Base-by-base conservation (phyloP, 768 basidiomycete genomes). In the Rhizopogon sp. region DNA sequence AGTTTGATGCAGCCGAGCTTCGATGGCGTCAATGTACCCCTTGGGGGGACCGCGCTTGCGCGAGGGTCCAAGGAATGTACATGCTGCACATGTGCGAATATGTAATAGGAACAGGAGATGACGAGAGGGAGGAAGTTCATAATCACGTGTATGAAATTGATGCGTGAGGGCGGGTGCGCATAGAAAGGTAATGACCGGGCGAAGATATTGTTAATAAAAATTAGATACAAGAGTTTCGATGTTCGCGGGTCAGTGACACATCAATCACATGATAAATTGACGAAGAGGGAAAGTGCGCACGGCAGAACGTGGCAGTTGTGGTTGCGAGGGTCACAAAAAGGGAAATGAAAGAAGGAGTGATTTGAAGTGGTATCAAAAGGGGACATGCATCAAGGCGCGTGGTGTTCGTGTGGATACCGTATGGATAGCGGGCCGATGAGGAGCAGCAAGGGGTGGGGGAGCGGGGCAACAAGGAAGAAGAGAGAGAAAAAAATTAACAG, bases 1-100 rank as follows among this genome's bases (percentile, higher is more conserved):
- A 16, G 92, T 90, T 65, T 95, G 90, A 61, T 96, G 93, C 5
- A 96, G 74, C 13, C 91, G 83, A 13, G 89, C 88, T 71, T 96
- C 93, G 62, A 96, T 93, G 29, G 92, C 92, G 64, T 95, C 92
- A 65, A 96, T 94, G 75, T 96, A 96, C 1, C 93, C 93, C 65
- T 91, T 92, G n/a, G 90, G 89, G 3, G 89, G 88, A 2, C 92
- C 92, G 60, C 92, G 86, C 66, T 88, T 88, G 61, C 87, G 81
- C 11, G 88, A 89, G 7, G 87, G 87, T 2, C 86, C 87, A 40
- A 90, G 76, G 70, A 88, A 90, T 0, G 89, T 89, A 65, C 88
- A 90, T 17, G 81, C 87, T 89, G 64, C 29, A 55, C 40, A 52
- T 49, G 43, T 25, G 40, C 39, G 35, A 17, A 22, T 41, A 39